Evolutionary conservation across 768 basidiomycete species (phyloP).

Genomic region (Mycena rebaudengoi): DNA sequence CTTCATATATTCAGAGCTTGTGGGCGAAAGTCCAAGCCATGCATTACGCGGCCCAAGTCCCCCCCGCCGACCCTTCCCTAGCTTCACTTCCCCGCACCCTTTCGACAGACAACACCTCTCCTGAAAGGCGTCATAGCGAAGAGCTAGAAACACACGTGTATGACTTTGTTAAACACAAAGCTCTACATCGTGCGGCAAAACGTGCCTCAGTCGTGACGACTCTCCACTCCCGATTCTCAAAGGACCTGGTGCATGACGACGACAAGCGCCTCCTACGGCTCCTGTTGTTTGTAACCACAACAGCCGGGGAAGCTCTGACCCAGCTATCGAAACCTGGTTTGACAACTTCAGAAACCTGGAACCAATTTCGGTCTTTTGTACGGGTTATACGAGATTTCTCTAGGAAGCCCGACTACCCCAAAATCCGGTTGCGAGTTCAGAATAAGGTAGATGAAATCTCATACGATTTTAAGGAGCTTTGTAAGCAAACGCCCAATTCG

Average conservation of each 20-base stretch:
- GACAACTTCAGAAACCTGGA: background rate
- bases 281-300: background rate
- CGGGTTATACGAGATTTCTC: background rate
- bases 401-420: background rate
- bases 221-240: background rate
- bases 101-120: background rate
- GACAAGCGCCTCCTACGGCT: background rate
- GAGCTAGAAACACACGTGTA: background rate
- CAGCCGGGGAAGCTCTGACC: background rate
- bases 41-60: background rate
- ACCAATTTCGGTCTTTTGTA: background rate
- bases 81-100: background rate
- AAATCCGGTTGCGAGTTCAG: background rate
- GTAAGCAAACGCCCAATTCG: slow-evolving; percentile 3
- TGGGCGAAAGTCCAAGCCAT: background rate
- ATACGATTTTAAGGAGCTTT: background rate
- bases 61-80: background rate
- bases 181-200: background rate
- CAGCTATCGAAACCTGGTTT: background rate
- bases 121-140: background rate
- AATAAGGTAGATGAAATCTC: background rate
- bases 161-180: background rate
- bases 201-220: background rate
- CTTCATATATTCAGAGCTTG: background rate
- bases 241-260: too few relatives aligned